phyloP scores from a whole-genome alignment of 805 yeast species.

The Debaryomyces castellii region DNA sequence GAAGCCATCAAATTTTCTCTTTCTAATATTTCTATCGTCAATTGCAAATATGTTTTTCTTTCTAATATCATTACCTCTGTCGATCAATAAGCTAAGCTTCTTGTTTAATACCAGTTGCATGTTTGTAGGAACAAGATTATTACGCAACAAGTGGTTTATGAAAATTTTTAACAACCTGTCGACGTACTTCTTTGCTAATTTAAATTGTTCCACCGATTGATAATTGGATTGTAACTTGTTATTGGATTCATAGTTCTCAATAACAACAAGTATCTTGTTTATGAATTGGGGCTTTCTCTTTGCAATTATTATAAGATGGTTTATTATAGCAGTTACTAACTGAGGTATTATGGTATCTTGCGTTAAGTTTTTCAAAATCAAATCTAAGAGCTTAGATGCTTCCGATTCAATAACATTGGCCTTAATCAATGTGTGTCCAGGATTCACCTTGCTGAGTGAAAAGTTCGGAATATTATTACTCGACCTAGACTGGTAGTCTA shows the following conservation, averaged over 20 bases:
- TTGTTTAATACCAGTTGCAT: constrained; percentile 26
- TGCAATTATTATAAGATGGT: constrained; percentile 61
- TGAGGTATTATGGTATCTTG: constrained; percentile 56
- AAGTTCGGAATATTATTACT: constrained; percentile 33
- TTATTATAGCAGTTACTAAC: constrained; percentile 64
- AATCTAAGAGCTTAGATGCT: constrained; percentile 66
- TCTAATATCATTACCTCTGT: constrained; percentile 41
- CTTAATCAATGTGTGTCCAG: constrained; percentile 66
- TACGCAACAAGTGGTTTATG: constrained; percentile 36
- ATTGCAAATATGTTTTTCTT: constrained; percentile 35
- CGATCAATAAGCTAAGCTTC: constrained; percentile 28
- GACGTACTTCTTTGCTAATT: constrained; percentile 59
- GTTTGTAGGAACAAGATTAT: constrained; percentile 35
- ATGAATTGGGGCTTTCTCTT: constrained; percentile 64
- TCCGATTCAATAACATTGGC: constrained; percentile 62
- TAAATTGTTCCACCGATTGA: constrained; percentile 44
- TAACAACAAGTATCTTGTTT: constrained; percentile 53
- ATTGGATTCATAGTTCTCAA: constrained; percentile 62
- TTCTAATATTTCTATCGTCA: constrained; percentile 30
- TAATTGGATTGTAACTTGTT: constrained; percentile 54
- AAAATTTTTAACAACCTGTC: constrained; percentile 57
- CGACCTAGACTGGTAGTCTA: constrained; percentile 48
- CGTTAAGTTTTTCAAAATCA: constrained; percentile 54
- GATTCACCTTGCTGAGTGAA: constrained; percentile 50
- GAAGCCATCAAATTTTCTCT: constrained; percentile 44